Evolutionary conservation across 2,329 filamentous ascomycete genomes (phyloP).

Genomic region (Penicillium sp.): DNA sequence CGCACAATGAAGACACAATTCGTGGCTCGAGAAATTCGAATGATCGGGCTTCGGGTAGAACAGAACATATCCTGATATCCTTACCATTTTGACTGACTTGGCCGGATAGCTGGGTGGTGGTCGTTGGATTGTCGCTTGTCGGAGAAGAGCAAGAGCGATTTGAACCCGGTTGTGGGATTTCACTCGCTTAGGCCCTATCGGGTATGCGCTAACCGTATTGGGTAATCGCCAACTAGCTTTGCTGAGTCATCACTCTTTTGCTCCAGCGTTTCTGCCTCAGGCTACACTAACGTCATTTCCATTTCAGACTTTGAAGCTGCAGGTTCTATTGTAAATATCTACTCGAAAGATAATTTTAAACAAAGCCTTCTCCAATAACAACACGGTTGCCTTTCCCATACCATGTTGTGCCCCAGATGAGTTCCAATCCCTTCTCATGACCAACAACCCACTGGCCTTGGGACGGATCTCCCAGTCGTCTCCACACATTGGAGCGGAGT

Average conservation of each 20-base stretch:
- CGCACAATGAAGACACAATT: conserved; percentile 17
- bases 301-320: background rate
- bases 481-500: conserved; percentile 73
- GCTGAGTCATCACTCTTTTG: conserved; percentile 20
- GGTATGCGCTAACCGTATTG: conserved; percentile 32
- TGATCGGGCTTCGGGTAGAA: conserved; percentile 24
- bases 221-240: conserved; percentile 21
- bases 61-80: conserved; percentile 22
- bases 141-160: conserved; percentile 37
- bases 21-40: conserved; percentile 23
- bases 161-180: conserved; percentile 39
- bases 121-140: conserved; percentile 46
- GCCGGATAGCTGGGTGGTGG: conserved; percentile 46
- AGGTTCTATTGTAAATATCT: background rate
- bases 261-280: conserved; percentile 8
- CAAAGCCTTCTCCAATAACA: conserved; percentile 52
- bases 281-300: background rate
- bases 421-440: conserved; percentile 77
- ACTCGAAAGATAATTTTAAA: conserved; percentile 23
- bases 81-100: conserved; percentile 54
- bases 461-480: conserved; percentile 40
- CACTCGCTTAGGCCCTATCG: conserved; percentile 49
- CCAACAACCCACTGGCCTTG: conserved; percentile 84
- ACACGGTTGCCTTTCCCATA: conserved; percentile 81
- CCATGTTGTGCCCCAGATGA: conserved; percentile 76